Evolutionary conservation across 2,329 filamentous ascomycete genomes (phyloP).

Genomic region (Leptographium lundbergii): DNA sequence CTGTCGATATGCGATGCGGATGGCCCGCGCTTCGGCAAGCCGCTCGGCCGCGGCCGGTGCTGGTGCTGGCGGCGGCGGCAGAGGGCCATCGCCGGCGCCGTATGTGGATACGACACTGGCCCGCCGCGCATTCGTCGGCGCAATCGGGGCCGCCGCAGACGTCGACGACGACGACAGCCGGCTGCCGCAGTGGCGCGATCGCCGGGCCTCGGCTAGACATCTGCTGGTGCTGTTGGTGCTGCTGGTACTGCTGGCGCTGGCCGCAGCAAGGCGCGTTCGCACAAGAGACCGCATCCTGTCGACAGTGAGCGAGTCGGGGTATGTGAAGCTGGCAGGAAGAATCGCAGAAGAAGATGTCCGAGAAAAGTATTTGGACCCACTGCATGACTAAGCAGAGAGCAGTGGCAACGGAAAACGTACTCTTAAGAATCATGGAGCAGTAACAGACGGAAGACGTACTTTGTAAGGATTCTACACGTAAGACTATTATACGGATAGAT

Average conservation of each 20-base stretch:
- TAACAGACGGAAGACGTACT: no score
- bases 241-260: background rate
- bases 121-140: background rate
- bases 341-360: background rate
- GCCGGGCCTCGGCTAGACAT: background rate
- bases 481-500: no score
- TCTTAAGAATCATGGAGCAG: no score
- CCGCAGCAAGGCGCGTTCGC: background rate
- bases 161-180: background rate
- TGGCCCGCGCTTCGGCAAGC: conserved; percentile 19
- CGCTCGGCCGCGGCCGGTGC: conserved; percentile 9
- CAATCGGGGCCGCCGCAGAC: background rate
- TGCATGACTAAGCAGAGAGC: no score
- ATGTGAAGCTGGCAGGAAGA: background rate
- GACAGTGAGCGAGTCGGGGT: background rate
- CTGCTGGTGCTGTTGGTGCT: background rate
- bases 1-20: conserved; percentile 35
- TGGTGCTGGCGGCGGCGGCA: background rate
- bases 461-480: no score
- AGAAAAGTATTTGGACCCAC: no score
- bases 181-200: background rate
- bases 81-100: background rate
- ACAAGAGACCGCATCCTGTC: background rate
- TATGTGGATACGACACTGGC: background rate
- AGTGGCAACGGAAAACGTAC: no score